Evolutionary conservation across 495 filamentous ascomycete genomes (phyloP).

Genomic region (Geoglossum glabrum): DNA sequence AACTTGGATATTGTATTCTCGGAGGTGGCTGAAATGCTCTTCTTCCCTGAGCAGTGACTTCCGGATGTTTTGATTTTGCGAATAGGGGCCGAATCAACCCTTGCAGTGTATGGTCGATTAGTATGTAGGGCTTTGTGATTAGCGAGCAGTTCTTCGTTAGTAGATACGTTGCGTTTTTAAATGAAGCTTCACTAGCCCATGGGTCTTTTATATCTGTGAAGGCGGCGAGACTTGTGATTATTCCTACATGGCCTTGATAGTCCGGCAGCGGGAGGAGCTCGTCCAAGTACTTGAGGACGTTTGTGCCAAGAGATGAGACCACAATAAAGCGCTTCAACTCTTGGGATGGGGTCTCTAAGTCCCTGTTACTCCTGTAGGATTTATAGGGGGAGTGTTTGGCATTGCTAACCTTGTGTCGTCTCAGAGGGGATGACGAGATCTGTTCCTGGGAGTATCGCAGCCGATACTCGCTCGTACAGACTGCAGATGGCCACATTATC

Average conservation of each 20-base stretch:
- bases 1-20: conserved; percentile 24
- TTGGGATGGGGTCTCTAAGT: background rate
- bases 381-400: conserved; percentile 12
- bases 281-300: background rate
- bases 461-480: conserved; percentile 21
- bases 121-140: background rate
- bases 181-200: conserved; percentile 27
- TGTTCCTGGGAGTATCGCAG: conserved; percentile 17
- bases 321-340: background rate
- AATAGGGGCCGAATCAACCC: conserved; percentile 46
- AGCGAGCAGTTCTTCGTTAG: background rate
- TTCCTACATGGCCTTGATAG: conserved; percentile 11
- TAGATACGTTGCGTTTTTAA: background rate
- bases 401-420: background rate
- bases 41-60: conserved; percentile 40
- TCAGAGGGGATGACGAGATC: conserved; percentile 8
- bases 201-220: conserved; percentile 30
- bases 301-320: background rate
- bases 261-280: conserved; percentile 12
- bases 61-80: conserved; percentile 37
- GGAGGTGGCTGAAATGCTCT: conserved; percentile 33
- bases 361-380: conserved; percentile 12
- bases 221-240: conserved; percentile 8
- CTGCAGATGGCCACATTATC: conserved; percentile 16
- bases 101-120: conserved; percentile 34